A percentile compares a stretch with the other conserved stretches of the same genome.
These are phyloP conservation scores for Nemania sp. DNA, from an alignment of 2,329 filamentous ascomycete species.

Conservation along the genomic window DNA sequence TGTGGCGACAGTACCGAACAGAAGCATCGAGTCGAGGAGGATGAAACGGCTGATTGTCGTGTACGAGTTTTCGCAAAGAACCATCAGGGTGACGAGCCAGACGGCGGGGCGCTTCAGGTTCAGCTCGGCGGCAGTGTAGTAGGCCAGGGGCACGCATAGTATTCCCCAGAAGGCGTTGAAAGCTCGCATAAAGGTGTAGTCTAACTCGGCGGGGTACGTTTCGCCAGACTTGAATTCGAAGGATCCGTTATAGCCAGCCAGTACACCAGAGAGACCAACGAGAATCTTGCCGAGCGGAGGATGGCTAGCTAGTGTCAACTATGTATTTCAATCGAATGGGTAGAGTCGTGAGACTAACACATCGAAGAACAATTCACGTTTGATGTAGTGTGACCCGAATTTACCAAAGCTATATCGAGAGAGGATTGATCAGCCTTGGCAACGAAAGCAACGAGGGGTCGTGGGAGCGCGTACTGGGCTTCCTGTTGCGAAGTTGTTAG, in stretches of 20 bases:
- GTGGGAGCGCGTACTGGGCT: conserved; percentile 57
- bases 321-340: conserved; percentile 1
- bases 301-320: conserved; percentile 45
- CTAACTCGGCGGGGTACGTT: conserved; percentile 86
- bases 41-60: conserved; percentile 99
- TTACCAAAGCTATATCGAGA: conserved; percentile 74
- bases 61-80: conserved; percentile 98
- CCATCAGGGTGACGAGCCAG: conserved; percentile 95
- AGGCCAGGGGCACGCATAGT: conserved; percentile 88
- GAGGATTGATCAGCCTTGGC: conserved; percentile 33
- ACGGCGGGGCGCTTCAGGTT: conserved; percentile 84
- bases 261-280: conserved; percentile 91
- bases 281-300: conserved; percentile 98
- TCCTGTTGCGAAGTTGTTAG: conserved; percentile 43
- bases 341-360: conserved; percentile 42
- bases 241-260: conserved; percentile 97
- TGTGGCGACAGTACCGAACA: conserved; percentile 98
- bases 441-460: conserved; percentile 14
- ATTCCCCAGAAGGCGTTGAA: conserved; percentile 97
- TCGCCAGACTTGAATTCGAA: conserved; percentile 99
- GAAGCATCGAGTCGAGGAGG: conserved; percentile 95
- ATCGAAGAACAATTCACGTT: conserved; percentile 99
- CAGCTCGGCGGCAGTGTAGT: conserved; percentile 90
- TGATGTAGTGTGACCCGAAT: conserved; percentile 98
- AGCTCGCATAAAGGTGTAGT: conserved; percentile 97